Evolutionary conservation across 805 yeast species (phyloP).

Genomic region (Yarrowia phangngaensis): DNA sequence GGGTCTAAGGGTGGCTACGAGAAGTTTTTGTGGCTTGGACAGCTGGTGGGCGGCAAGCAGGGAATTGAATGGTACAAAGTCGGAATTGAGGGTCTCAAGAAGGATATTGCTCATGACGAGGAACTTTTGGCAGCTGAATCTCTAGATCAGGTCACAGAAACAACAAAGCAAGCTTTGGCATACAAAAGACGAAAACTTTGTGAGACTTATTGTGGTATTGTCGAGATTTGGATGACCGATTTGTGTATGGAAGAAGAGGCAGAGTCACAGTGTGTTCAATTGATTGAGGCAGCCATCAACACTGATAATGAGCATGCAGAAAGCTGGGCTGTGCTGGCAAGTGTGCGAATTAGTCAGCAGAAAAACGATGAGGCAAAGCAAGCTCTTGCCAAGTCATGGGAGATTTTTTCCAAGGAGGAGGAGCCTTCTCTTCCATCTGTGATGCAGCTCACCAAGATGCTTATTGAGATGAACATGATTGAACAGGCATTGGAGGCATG

Average conservation of each 20-base stretch:
- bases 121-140: background rate
- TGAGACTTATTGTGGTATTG: conserved; percentile 75
- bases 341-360: conserved; percentile 86
- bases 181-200: conserved; percentile 57
- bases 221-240: conserved; percentile 95
- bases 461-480: conserved; percentile 70
- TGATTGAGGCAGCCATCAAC: conserved; percentile 60
- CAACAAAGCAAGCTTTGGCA: conserved; percentile 30
- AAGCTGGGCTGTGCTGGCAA: conserved; percentile 74
- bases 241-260: conserved; percentile 91
- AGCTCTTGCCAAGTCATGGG: conserved; percentile 71
- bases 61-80: conserved; percentile 61
- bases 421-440: conserved; percentile 57
- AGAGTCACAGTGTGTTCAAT: conserved; percentile 69
- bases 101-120: conserved; percentile 39
- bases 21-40: conserved; percentile 87
- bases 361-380: conserved; percentile 64
- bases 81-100: conserved; percentile 56
- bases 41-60: conserved; percentile 75
- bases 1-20: conserved; percentile 62
- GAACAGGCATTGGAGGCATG: conserved; percentile 68
- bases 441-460: conserved; percentile 64
- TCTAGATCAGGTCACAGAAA: conserved; percentile 26
- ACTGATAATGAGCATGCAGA: conserved; percentile 61
- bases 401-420: conserved; percentile 52